Base-by-base conservation (phyloP, 208 protist species). In the Leishmania mexicana region DNA sequence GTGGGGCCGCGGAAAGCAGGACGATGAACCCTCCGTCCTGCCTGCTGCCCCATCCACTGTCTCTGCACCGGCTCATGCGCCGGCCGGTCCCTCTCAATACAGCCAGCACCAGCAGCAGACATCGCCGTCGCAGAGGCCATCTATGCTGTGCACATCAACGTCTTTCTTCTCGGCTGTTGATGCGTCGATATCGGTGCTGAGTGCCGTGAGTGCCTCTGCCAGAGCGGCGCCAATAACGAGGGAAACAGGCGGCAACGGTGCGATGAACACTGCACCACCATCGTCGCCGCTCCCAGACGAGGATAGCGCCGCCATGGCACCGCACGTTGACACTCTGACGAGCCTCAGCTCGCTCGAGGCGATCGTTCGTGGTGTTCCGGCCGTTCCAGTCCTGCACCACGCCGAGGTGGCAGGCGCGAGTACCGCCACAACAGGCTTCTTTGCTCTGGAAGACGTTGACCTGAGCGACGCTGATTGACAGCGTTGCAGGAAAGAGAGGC, bases 401-500 rank as follows among this genome's bases (percentile, higher is more conserved):
- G 6, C 24, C 31, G 72, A 71, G 7, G 82, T 79, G 0, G 76
- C 53, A 8, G 47, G 60, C 38, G 35, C 70, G 24, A 53, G 53
- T 15, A 78, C 38, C n/a, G 28, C 75, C 53, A 70, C 78, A 5
- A 72, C 76, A 4, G 72, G 65, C n/a, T 75, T 81, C 38, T 85
- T 81, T n/a, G 71, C 78, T 3, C 35, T 85, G 8, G 31, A 78
- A 8, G 83, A 85, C 31, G 83, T 85, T 28, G 42, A 72, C 58
- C 51, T 85, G 54, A 85, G 83, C 72, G 83, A 82, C 40, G 35
- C 74, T 0, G 83, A 79, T 28, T 85, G 35, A 80, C 31, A 54
- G 51, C 17, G 51, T 54, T 54, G 51, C 51, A 54, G 15, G 51
- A 54, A 0, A 21, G 51, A 3, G 51, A 21, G 19, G 35, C 21